phyloP scores from a whole-genome alignment of 2,329 filamentous ascomycete species.

The Fusarium newnesense region DNA sequence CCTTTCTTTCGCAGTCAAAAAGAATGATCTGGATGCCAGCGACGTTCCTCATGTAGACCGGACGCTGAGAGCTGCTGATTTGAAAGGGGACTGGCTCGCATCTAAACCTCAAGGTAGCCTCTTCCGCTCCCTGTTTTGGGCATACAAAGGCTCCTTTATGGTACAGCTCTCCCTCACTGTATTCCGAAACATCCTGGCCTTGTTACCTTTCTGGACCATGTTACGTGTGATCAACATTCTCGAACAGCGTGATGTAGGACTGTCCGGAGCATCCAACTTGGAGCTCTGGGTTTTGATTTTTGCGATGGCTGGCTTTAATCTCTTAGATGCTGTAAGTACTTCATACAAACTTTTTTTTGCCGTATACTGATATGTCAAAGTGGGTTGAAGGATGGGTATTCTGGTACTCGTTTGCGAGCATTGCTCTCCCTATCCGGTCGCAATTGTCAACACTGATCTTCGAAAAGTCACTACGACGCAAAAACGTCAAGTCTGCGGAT shows the following conservation, averaged over 20 bases:
- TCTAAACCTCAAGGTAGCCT: slow-evolving; percentile 61
- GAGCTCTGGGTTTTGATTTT: slow-evolving; percentile 76
- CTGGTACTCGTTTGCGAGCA: slow-evolving; percentile 72
- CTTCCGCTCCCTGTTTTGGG: slow-evolving; percentile 68
- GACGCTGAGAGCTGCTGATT: slow-evolving; percentile 61
- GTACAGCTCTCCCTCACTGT: slow-evolving; percentile 69
- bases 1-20: slow-evolving; percentile 64
- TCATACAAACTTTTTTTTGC: background rate
- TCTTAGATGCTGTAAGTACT: slow-evolving; percentile 58
- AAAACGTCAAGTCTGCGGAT: slow-evolving; percentile 76
- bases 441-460: slow-evolving; percentile 80
- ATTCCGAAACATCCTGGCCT: slow-evolving; percentile 66
- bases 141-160: slow-evolving; percentile 65
- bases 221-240: slow-evolving; percentile 72
- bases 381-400: slow-evolving; percentile 74
- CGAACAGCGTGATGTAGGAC: slow-evolving; percentile 62
- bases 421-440: slow-evolving; percentile 74
- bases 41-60: slow-evolving; percentile 72
- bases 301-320: slow-evolving; percentile 68
- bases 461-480: slow-evolving; percentile 79
- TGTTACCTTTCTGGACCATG: slow-evolving; percentile 77
- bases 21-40: slow-evolving; percentile 68
- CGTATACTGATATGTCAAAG: slow-evolving; percentile 32
- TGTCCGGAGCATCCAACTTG: slow-evolving; percentile 53
- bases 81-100: slow-evolving; percentile 60